phyloP scores from a whole-genome alignment of 2,329 filamentous ascomycete species.

The Dothideomycetes sp. region DNA sequence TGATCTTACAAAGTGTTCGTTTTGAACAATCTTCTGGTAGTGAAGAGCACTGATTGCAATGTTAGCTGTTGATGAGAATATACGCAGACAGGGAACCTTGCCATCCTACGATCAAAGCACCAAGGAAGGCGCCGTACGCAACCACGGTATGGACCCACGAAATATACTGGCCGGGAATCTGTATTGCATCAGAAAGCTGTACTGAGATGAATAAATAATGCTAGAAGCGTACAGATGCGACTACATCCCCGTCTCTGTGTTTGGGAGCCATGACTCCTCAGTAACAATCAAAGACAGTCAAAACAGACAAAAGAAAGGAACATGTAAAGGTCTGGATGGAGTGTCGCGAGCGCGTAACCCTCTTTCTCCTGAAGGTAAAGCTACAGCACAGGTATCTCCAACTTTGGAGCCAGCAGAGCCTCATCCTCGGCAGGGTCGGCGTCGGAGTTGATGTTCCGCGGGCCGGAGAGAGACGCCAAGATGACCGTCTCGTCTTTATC shows the following conservation, averaged over 20 bases:
- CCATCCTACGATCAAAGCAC: constrained; percentile 68
- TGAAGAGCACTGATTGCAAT: constrained; percentile 54
- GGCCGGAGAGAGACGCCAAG: neutral
- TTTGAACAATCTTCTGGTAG: constrained; percentile 94
- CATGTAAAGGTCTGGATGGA: neutral
- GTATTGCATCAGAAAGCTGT: neutral
- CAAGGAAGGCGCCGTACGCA: constrained; percentile 79
- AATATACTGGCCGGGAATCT: constrained; percentile 77
- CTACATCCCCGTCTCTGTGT: constrained; percentile 51
- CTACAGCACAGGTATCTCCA: too few species aligned
- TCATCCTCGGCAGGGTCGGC: too few species aligned
- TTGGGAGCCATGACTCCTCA: constrained; percentile 43
- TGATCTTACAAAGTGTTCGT: constrained; percentile 65
- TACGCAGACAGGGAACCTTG: constrained; percentile 11
- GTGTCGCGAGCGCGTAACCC: neutral
- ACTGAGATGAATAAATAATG: neutral
- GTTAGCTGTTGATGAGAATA: constrained; percentile 14
- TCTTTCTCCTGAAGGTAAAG: neutral
- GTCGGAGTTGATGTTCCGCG: neutral
- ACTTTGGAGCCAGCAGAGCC: neutral
- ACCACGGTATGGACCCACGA: constrained; percentile 75
- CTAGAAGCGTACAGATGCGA: constrained; percentile 41
- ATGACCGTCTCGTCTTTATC: too few species aligned
- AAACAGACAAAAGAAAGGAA: neutral
- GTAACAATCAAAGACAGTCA: neutral